Evolutionary conservation across 108 stramenopile genomes (phyloP).

Genomic region (Discostella pseudostelligera): DNA sequence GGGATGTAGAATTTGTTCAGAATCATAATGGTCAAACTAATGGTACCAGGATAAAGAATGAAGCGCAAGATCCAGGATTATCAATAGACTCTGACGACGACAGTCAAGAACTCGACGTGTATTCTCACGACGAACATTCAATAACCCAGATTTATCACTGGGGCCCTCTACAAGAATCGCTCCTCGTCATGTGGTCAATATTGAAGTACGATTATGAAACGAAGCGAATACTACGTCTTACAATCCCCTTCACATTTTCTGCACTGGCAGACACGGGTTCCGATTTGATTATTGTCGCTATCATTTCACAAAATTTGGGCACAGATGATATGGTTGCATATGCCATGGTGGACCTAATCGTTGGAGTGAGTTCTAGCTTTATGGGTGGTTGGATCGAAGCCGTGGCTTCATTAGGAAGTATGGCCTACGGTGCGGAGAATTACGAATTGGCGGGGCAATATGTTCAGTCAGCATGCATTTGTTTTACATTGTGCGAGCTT

Average conservation of each 20-base stretch:
- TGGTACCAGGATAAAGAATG: too few species aligned
- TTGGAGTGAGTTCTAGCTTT: conserved; percentile 33
- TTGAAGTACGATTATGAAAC: conserved; percentile 37
- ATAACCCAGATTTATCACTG: too few species aligned
- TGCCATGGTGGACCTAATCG: conserved; percentile 30
- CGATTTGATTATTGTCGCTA: conserved; percentile 25
- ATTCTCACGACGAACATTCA: too few species aligned
- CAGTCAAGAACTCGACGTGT: background rate
- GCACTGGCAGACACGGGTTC: conserved; percentile 15
- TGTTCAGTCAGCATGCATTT: conserved; percentile 16
- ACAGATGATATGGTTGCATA: conserved; percentile 41
- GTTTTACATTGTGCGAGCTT: conserved; percentile 23
- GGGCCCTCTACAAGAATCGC: background rate
- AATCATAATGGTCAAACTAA: too few species aligned
- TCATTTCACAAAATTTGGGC: conserved; percentile 34
- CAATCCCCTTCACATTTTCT: conserved; percentile 31
- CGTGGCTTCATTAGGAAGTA: conserved; percentile 29
- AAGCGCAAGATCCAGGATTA: too few species aligned
- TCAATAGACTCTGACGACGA: background rate
- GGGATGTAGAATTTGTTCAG: too few species aligned
- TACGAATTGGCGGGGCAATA: conserved; percentile 34
- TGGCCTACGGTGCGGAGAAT: conserved; percentile 42
- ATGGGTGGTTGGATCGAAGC: conserved; percentile 34
- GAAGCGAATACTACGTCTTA: conserved; percentile 25
- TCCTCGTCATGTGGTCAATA: background rate